A percentile compares a stretch with the other conserved stretches of the same genome.
Evolutionary conservation across 2,329 filamentous ascomycete species (phyloP).

Genomic region (Clarireedia sp.): DNA sequence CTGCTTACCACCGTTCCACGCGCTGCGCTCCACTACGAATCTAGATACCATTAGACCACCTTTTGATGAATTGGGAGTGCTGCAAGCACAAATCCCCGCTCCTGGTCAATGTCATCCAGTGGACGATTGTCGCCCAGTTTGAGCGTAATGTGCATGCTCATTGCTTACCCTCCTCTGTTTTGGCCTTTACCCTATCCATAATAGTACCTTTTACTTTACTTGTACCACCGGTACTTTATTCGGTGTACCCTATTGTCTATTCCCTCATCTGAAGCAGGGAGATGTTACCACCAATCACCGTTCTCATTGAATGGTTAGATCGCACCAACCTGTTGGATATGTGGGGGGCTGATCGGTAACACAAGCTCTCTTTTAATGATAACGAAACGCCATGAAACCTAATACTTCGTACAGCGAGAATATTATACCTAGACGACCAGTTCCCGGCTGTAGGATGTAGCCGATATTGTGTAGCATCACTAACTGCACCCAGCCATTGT

Average conservation of each 20-base stretch:
- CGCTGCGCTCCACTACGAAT: conserved; percentile 9
- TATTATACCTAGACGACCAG: not conserved
- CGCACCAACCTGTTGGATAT: not conserved
- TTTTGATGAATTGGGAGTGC: not conserved
- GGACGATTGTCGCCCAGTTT: not conserved
- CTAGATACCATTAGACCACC: not conserved
- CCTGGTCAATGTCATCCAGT: not conserved
- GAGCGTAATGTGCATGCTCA: not conserved
- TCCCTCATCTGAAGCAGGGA: no score
- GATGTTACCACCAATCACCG: no score
- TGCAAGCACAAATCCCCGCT: not conserved
- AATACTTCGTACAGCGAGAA: not conserved
- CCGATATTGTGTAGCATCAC: not conserved
- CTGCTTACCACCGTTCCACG: conserved; percentile 9
- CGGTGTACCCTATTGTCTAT: not conserved
- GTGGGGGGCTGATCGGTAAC: not conserved
- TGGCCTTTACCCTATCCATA: not conserved
- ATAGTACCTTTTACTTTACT: not conserved
- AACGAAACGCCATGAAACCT: not conserved
- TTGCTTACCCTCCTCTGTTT: not conserved
- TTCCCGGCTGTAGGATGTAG: not conserved
- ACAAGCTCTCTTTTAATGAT: not conserved
- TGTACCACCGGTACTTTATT: not conserved
- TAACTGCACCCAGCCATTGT: not conserved
- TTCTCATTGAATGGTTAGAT: not conserved